These are phyloP conservation scores for Myochromella boudieri DNA, from an alignment of 768 basidiomycete genomes.

Conservation along the genomic window DNA sequence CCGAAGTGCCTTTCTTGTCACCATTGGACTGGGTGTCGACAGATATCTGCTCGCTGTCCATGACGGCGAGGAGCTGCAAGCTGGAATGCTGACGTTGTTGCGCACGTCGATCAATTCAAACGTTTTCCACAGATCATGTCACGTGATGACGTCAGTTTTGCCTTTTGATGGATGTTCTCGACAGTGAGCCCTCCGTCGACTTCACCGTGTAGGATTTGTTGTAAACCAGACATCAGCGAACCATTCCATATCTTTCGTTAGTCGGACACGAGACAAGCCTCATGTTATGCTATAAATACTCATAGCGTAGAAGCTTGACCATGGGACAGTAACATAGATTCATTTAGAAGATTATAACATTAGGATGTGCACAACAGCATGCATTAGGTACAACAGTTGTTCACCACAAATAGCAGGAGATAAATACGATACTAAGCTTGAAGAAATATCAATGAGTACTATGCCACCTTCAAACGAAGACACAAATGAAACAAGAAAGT, in stretches of 20 bases:
- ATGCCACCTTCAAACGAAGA: background rate
- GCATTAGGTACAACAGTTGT: too few species aligned
- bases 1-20: background rate
- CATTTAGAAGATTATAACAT: too few species aligned
- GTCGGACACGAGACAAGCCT: too few species aligned
- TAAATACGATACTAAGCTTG: background rate
- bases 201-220: too few species aligned
- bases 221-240: too few species aligned
- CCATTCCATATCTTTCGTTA: too few species aligned
- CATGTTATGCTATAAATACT: too few species aligned
- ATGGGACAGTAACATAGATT: too few species aligned
- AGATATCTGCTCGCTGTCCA: slow-evolving; percentile 21
- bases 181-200: background rate
- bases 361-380: too few species aligned
- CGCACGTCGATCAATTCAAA: slow-evolving; percentile 11
- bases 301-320: too few species aligned
- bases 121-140: slow-evolving; percentile 14
- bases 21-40: slow-evolving; percentile 12
- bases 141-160: slow-evolving; percentile 6
- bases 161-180: background rate
- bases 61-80: slow-evolving; percentile 10
- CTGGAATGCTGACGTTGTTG: background rate
- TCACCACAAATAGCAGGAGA: too few species aligned
- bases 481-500: slow-evolving; percentile 20
- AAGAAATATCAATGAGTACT: slow-evolving; percentile 1